These are phyloP conservation scores for Lanmaoa pseudosensibilis DNA, from an alignment of 768 basidiomycete genomes.

Conservation along the genomic window DNA sequence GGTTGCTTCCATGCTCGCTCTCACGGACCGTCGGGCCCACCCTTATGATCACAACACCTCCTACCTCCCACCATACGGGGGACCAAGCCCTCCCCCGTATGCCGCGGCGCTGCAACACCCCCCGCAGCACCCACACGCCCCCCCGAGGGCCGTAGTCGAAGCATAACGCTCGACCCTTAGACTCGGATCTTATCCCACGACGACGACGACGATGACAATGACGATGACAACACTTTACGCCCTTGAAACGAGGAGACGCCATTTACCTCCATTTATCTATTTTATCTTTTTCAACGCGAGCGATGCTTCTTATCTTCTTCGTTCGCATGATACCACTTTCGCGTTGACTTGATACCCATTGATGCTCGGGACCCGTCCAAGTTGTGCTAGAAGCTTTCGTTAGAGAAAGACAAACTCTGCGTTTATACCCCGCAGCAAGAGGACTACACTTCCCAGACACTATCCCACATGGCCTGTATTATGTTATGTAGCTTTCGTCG, in stretches of 20 bases:
- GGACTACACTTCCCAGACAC: neutral
- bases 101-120: neutral
- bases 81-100: slow-evolving; percentile 15
- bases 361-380: neutral
- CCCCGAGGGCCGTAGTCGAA: slow-evolving; percentile 1
- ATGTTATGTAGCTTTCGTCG: neutral
- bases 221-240: neutral
- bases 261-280: neutral
- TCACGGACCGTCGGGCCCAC: neutral
- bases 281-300: neutral
- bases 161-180: neutral
- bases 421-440: neutral
- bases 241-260: neutral
- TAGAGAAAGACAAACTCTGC: neutral
- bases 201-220: neutral
- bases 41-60: neutral
- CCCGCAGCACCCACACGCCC: neutral
- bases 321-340: slow-evolving; percentile 5
- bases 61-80: slow-evolving; percentile 13
- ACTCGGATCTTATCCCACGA: neutral
- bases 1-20: neutral
- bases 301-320: neutral
- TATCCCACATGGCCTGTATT: neutral
- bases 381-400: neutral
- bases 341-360: slow-evolving; percentile 4